phyloP scores from a whole-genome alignment of 1,284 basidiomycete genomes.

The Fomitiporia mediterranea region DNA sequence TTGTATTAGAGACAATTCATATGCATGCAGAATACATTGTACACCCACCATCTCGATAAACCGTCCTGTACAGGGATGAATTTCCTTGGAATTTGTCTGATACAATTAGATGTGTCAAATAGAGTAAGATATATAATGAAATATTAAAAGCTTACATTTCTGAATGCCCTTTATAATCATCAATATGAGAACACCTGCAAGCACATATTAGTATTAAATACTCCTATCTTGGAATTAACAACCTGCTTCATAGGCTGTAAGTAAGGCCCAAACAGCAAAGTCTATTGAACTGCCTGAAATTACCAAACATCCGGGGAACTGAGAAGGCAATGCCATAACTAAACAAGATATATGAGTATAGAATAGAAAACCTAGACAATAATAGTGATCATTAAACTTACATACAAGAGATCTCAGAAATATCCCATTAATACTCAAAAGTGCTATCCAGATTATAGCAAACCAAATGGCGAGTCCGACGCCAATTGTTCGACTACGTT shows the following conservation, averaged over 20 bases:
- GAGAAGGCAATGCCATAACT: background rate
- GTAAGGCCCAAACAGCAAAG: background rate
- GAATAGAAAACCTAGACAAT: background rate
- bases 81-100: background rate
- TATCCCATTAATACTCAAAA: background rate
- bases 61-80: background rate
- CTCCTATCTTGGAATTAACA: background rate
- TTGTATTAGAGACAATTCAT: background rate
- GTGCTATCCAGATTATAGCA: background rate
- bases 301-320: background rate
- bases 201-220: background rate
- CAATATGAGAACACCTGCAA: background rate
- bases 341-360: background rate
- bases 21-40: background rate
- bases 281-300: background rate
- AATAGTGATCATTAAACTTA: background rate
- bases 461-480: conserved; percentile 5
- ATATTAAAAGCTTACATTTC: background rate
- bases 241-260: background rate
- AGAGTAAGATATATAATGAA: background rate
- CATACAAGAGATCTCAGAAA: background rate
- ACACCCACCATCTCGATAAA: background rate
- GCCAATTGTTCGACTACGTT: background rate
- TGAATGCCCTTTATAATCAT: conserved; percentile 1
- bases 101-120: background rate